Evolutionary conservation across 805 yeast genomes (phyloP).

Genomic region (Kluyveromyces lactis): DNA sequence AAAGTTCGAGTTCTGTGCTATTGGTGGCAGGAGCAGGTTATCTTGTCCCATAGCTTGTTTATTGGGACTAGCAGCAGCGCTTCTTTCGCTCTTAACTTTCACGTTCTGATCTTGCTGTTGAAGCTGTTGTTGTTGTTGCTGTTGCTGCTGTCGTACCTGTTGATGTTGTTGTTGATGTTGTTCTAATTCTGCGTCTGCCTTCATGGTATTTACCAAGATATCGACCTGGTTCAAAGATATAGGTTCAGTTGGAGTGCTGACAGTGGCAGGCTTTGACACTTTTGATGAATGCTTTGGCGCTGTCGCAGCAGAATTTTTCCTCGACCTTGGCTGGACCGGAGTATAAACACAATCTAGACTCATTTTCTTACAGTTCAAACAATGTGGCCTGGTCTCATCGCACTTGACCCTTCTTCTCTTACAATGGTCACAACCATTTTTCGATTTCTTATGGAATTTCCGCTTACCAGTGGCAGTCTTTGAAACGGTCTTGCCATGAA

Average conservation of each 20-base stretch:
- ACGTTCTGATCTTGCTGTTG: slow-evolving; percentile 6
- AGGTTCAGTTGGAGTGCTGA: neutral
- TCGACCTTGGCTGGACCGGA: slow-evolving; percentile 19
- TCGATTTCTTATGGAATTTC: slow-evolving; percentile 80
- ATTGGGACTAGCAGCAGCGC: neutral
- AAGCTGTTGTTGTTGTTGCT: slow-evolving; percentile 5
- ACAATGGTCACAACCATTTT: slow-evolving; percentile 85
- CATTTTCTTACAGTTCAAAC: slow-evolving; percentile 73
- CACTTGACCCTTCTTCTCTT: slow-evolving; percentile 87
- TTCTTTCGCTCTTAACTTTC: neutral
- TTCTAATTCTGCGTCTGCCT: slow-evolving; percentile 6
- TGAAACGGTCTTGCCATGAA: slow-evolving; percentile 34
- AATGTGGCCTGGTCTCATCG: slow-evolving; percentile 76
- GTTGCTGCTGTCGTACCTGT: neutral
- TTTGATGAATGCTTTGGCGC: neutral
- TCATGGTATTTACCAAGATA: no score
- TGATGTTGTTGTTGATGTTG: slow-evolving; percentile 2
- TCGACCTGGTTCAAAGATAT: neutral
- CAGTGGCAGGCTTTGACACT: neutral
- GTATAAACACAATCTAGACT: slow-evolving; percentile 67
- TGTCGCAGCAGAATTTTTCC: slow-evolving; percentile 9
- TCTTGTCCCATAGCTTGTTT: slow-evolving; percentile 9
- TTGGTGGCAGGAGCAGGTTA: slow-evolving; percentile 20
- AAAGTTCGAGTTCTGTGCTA: slow-evolving; percentile 14
- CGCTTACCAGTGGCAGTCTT: slow-evolving; percentile 59